Evolutionary conservation across 2,329 filamentous ascomycete genomes (phyloP).

Genomic region (Fusarium cyanostomum): DNA sequence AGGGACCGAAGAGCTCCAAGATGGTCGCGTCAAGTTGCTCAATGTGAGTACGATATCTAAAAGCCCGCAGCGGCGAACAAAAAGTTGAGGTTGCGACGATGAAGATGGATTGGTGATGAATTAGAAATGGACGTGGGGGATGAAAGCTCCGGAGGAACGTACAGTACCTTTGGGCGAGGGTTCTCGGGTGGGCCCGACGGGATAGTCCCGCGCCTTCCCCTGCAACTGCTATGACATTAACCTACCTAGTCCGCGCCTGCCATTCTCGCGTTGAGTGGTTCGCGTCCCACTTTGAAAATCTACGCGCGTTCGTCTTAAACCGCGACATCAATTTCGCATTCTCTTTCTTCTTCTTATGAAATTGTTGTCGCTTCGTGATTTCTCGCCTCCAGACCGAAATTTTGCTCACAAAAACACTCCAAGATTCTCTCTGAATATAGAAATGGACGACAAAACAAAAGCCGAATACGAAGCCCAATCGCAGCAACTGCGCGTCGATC

Average conservation of each 20-base stretch:
- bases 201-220: constrained; percentile 12
- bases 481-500: constrained; percentile 68
- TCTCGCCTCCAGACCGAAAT: background rate
- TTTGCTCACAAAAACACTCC: background rate
- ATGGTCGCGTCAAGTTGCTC: background rate
- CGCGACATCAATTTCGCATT: constrained; percentile 29
- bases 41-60: background rate
- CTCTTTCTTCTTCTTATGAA: constrained; percentile 10
- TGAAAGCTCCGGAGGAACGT: background rate
- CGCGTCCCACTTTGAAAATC: constrained; percentile 31
- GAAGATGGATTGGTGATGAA: background rate
- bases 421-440: background rate
- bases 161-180: background rate
- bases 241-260: background rate
- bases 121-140: constrained; percentile 14
- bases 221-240: constrained; percentile 33
- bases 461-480: constrained; percentile 60
- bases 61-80: background rate
- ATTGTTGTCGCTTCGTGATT: background rate
- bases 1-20: no score
- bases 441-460: constrained; percentile 59
- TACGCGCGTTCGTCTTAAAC: constrained; percentile 28
- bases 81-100: constrained; percentile 3
- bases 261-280: constrained; percentile 39
- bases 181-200: constrained; percentile 12